These are phyloP conservation scores for Alternaria solani DNA, from an alignment of 2,329 filamentous ascomycete species.

Conservation along the genomic window DNA sequence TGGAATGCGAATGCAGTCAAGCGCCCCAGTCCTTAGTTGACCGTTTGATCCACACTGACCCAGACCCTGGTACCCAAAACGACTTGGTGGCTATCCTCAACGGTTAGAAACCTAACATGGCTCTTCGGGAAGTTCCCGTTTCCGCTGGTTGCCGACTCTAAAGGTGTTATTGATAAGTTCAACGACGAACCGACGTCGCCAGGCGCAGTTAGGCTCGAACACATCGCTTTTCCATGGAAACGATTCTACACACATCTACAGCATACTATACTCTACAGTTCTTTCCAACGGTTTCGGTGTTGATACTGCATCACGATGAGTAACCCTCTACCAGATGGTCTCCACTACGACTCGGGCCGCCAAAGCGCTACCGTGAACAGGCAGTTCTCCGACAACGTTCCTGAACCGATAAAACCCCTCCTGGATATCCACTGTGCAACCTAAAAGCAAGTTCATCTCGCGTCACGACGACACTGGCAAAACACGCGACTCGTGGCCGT, in stretches of 20 bases:
- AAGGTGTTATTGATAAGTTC: background rate
- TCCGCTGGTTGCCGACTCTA: background rate
- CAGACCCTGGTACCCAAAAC: background rate
- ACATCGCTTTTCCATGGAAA: background rate
- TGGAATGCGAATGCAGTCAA: constrained; percentile 4
- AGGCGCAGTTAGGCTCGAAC: background rate
- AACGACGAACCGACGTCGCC: background rate
- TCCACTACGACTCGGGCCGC: constrained; percentile 5
- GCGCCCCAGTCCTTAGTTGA: background rate
- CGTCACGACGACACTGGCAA: background rate
- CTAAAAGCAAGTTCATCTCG: background rate
- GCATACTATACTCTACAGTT: background rate
- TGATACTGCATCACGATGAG: background rate
- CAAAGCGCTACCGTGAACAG: constrained; percentile 7
- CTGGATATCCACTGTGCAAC: background rate
- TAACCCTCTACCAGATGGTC: constrained; percentile 1
- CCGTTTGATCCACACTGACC: background rate
- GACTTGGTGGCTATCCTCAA: constrained; percentile 5
- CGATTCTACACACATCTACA: background rate
- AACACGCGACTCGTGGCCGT: background rate
- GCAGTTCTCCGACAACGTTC: constrained; percentile 3
- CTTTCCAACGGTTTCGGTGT: background rate
- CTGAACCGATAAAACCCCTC: background rate
- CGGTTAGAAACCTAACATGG: background rate
- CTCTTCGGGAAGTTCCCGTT: background rate